Evolutionary conservation across 2,329 filamentous ascomycete genomes (phyloP), one percentile per base, ranked within the genome.

Genomic region (Microsporum canis): DNA sequence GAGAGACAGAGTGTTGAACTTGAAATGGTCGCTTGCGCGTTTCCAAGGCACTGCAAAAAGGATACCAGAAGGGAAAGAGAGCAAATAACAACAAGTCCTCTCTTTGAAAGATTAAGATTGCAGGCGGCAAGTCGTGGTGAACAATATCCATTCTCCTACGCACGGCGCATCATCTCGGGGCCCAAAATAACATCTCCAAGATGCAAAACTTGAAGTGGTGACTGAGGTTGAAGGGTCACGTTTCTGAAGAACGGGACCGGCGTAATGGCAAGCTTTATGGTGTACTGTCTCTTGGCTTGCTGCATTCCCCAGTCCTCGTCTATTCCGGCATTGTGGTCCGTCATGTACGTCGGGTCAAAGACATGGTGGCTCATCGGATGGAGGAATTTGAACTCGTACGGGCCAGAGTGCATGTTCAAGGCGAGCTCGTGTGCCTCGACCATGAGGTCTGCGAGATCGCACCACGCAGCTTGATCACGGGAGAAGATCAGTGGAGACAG

Each of bases 371-470:
- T 8, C 31, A 29, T 10, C 29, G 57, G 57, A n/a, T 45, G 39
- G 38, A 59, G 4, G 39, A 59, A 59, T 31, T 63, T 60, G 51
- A 70, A 71, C 17, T 69, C 68, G 27, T 69, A 67, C 1, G 70
- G 67, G 4, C 64, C 59, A 1, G 66, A 68, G 56, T 66, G 66
- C 64, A 74, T 69, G 2, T 67, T 64, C 0, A 71, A 8, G 0
- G 68, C 68, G 8, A 73, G 65, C 0, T 57, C 58, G 17, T 69
- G 67, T 0, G 71, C 70, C 2, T 72, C 67, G 2, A 61, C n/a
- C 39, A 73, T 64, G n/a, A 74, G 65, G 1, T 58, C 47, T 1
- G 8, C 59, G 4, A 71, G 61, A 1, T 67, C 68, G 5, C 56
- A 56, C 65, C 66, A 69, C 14, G 65, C 66, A 7, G 53, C 45